Percentiles rank a stretch among this genome's conserved stretches.
phyloP scores from a whole-genome alignment of 352 stramenopile species.

The Phytophthora rubi region DNA sequence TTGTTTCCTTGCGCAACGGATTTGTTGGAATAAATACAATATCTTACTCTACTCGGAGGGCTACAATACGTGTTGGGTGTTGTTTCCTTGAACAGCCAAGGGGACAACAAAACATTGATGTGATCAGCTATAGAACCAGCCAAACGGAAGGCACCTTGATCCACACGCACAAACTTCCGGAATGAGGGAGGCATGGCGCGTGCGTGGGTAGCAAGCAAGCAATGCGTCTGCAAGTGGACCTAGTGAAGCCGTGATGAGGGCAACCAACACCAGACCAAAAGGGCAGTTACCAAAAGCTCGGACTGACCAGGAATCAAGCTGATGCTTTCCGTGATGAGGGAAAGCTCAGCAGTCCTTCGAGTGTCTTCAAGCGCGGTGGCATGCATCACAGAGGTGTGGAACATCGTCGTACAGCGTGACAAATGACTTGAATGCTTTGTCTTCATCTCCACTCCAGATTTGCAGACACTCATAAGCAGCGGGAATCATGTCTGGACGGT shows the following conservation, averaged over 20 bases:
- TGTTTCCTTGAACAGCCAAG: constrained; percentile 1
- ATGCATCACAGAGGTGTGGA: constrained; percentile 40
- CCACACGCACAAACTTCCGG: constrained; percentile 13
- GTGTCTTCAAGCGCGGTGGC: constrained; percentile 11
- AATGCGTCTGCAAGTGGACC: constrained; percentile 1
- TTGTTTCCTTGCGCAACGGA: constrained; percentile 17
- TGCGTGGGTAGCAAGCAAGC: neutral
- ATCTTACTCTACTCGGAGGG: constrained; percentile 2
- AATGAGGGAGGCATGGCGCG: constrained; percentile 31
- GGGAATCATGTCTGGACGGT: constrained; percentile 59
- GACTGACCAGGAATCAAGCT: neutral
- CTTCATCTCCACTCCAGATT: constrained; percentile 67
- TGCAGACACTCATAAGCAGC: constrained; percentile 59
- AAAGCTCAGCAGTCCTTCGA: constrained; percentile 7
- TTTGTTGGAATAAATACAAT: constrained; percentile 37
- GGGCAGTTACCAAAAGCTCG: constrained; percentile 12
- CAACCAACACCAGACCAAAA: constrained; percentile 28
- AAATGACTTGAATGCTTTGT: constrained; percentile 68
- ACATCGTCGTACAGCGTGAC: constrained; percentile 66
- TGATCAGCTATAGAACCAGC: constrained; percentile 16
- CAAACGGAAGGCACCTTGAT: constrained; percentile 20
- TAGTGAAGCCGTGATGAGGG: constrained; percentile 55
- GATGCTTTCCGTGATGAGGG: constrained; percentile 38
- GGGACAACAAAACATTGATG: constrained; percentile 3
- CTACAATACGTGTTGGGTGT: constrained; percentile 6